phyloP scores from a whole-genome alignment of 345 rosid genomes.

The Bretschneidera sinensis region DNA sequence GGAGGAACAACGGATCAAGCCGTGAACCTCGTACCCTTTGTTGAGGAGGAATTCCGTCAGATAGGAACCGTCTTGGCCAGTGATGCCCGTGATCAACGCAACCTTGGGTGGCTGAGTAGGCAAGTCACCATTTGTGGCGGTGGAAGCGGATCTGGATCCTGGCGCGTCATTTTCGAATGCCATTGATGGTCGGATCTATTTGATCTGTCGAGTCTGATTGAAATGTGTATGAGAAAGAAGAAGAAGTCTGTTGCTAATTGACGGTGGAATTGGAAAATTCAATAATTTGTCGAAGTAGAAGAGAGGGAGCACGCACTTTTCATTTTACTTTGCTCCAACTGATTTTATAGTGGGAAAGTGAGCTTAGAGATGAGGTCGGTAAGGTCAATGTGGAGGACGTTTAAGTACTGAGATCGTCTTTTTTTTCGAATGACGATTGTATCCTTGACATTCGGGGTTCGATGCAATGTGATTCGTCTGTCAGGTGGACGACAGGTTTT shows the following conservation, averaged over 20 bases:
- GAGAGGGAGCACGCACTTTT: slow-evolving; percentile 1
- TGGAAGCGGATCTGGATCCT: slow-evolving; percentile 33
- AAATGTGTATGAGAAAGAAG: slow-evolving; percentile 1
- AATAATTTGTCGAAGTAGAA: neutral
- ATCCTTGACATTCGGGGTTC: neutral
- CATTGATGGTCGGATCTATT: slow-evolving; percentile 28
- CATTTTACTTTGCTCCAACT: slow-evolving; percentile 8
- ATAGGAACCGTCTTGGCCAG: slow-evolving; percentile 97
- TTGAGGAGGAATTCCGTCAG: slow-evolving; percentile 78
- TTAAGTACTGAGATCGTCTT: neutral
- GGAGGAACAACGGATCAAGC: slow-evolving; percentile 92
- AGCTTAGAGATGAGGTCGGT: neutral
- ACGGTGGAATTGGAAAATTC: neutral
- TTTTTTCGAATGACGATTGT: neutral
- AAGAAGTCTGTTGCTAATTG: slow-evolving; percentile 14
- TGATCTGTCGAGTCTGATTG: slow-evolving; percentile 10
- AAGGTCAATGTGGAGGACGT: neutral
- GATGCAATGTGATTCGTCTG: neutral
- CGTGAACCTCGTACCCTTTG: slow-evolving; percentile 83
- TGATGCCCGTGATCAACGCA: slow-evolving; percentile 88
- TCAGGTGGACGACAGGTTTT: too few species aligned
- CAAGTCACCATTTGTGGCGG: slow-evolving; percentile 26
- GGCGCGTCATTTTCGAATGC: slow-evolving; percentile 32
- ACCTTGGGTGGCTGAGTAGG: slow-evolving; percentile 28
- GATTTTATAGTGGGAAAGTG: slow-evolving; percentile 15